Evolutionary conservation across 176 grass and related monocot species (phyloP), one percentile per base, ranked within the genome.

Genomic region (Thalia dealbata): DNA sequence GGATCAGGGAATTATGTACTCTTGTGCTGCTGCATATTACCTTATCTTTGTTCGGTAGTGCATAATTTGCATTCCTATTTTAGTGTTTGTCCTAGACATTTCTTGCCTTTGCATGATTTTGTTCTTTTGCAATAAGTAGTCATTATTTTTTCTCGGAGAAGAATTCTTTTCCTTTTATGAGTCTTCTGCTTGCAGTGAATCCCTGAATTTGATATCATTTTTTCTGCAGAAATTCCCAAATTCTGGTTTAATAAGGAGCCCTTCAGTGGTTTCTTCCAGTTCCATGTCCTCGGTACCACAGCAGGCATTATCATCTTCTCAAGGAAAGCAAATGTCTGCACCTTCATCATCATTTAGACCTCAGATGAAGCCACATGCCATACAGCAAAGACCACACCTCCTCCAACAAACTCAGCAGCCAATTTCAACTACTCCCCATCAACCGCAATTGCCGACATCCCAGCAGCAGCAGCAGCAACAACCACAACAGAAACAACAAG

Each of bases 331-430:
- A 88, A 81, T 78, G 78, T 59, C 77, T 10, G 70, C 81, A 61
- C 74, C 58, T 2, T 69, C 88, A 62, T 75, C 87, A 76, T 24
- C 81, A 50, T 84, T 84, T 83, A 93, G 87, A 50, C 76, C 85
- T 3, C 89, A 92, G 81, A 80, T 83, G 71, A 91, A 85, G 83
- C 83, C 89, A 52, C 89, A 89, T 76, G 74, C 75, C 70, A 43
- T 91, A 35, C 95, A 92, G 80, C 90, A 82, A 73, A 92, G 87
- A 64, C 95, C 79, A 19, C 77, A 82, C 81, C 69, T 78, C 70
- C 74, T 64, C 75, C 77, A 77, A 32, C 74, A 86, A 52, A 74
- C 84, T 71, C 62, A 75, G 74, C 71, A 73, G 28, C 51, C 51
- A 10, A 26, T 58, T 58, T 55, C 77, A 82, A 43, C 73, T 58